phyloP scores from a whole-genome alignment of 169 alveolate genomes.

The Eimeria praecox region DNA sequence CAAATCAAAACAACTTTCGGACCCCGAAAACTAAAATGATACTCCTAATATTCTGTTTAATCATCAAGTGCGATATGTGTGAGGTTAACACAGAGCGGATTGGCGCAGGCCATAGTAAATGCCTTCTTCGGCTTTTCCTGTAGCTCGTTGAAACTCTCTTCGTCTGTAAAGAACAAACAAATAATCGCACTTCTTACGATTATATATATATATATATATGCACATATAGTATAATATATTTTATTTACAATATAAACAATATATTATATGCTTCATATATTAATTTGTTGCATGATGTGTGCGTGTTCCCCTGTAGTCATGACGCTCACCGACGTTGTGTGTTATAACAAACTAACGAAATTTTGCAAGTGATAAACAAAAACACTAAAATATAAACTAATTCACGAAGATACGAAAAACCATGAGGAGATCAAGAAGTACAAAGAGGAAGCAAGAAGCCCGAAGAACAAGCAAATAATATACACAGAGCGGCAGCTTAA shows the following conservation, averaged over 20 bases:
- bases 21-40: background rate
- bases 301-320: background rate
- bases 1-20: background rate
- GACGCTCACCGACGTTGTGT: background rate
- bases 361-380: background rate
- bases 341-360: background rate
- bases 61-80: constrained; percentile 94
- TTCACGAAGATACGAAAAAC: background rate
- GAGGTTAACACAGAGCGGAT: constrained; percentile 92
- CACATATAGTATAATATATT: too few relatives aligned
- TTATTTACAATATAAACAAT: too few relatives aligned
- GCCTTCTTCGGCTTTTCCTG: constrained; percentile 92
- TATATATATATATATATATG: background rate
- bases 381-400: background rate
- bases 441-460: background rate
- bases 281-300: background rate
- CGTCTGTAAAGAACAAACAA: constrained; percentile 86
- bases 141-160: constrained; percentile 92
- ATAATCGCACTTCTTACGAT: background rate
- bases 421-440: background rate
- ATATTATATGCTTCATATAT: too few relatives aligned
- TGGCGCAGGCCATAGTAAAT: constrained; percentile 94
- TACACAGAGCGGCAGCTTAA: background rate
- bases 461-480: background rate
- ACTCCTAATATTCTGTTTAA: constrained; percentile 15